phyloP scores from a whole-genome alignment of 2,329 filamentous ascomycete genomes.

The Pyrenochaeta sp. region DNA sequence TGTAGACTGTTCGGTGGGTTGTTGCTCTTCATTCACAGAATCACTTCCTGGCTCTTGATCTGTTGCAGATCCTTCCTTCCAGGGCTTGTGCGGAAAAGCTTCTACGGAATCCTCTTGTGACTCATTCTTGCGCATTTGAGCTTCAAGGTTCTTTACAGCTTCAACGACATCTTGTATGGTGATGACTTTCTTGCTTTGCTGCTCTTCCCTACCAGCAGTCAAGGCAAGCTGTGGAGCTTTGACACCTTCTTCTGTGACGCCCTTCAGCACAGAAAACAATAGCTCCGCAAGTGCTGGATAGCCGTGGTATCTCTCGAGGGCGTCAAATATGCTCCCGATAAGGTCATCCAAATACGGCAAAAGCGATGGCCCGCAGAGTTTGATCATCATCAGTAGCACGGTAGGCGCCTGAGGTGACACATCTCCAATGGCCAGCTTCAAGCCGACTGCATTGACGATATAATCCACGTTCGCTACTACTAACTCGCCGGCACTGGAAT shows the following conservation, averaged over 20 bases:
- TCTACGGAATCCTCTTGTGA: constrained; percentile 27
- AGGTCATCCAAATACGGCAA: constrained; percentile 92
- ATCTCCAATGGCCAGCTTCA: constrained; percentile 90
- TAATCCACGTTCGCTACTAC: constrained; percentile 95
- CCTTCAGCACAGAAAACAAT: constrained; percentile 81
- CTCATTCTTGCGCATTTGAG: constrained; percentile 25
- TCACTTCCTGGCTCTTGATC: constrained; percentile 43
- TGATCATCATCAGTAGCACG: constrained; percentile 93
- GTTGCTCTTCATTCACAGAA: constrained; percentile 39
- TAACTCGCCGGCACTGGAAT: constrained; percentile 75
- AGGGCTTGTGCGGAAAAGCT: constrained; percentile 41
- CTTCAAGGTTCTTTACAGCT: constrained; percentile 46
- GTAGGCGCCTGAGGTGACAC: constrained; percentile 90
- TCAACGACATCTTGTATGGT: constrained; percentile 30
- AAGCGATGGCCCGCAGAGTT: constrained; percentile 79
- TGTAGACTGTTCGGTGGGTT: constrained; percentile 25
- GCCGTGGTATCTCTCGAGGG: constrained; percentile 93
- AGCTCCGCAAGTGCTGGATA: constrained; percentile 86
- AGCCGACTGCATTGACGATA: constrained; percentile 88
- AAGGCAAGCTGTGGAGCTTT: constrained; percentile 61
- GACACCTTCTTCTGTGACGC: constrained; percentile 82
- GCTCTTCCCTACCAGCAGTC: constrained; percentile 7
- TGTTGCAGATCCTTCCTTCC: constrained; percentile 41
- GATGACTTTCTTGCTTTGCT: constrained; percentile 7
- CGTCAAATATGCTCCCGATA: constrained; percentile 87